Percentiles rank a stretch among this genome's conserved stretches.
Conservation (phyloP, 148 eudicot genomes). For the Chenopodium formosanum region DNA sequence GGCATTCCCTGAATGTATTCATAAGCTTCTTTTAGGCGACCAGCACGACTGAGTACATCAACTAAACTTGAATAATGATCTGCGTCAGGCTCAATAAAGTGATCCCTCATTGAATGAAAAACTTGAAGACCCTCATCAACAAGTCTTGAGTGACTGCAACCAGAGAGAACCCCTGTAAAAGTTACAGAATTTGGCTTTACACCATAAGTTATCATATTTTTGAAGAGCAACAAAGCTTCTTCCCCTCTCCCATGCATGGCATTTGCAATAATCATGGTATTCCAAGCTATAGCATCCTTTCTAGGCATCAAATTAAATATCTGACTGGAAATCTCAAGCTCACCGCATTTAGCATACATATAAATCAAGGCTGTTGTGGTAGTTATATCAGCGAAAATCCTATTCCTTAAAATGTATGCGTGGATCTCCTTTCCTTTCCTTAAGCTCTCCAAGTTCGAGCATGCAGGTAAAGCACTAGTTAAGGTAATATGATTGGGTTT, state of each 20-base stretch:
- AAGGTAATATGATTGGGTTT: slow-evolving; percentile 67
- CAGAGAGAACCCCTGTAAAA: slow-evolving; percentile 70
- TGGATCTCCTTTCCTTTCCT: slow-evolving; percentile 74
- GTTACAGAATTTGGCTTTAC: slow-evolving; percentile 64
- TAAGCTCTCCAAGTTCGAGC: slow-evolving; percentile 59
- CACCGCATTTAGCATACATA: slow-evolving; percentile 80
- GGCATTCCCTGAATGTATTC: slow-evolving; percentile 62
- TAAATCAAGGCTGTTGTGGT: slow-evolving; percentile 60
- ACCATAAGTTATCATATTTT: slow-evolving; percentile 49
- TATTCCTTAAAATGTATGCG: slow-evolving; percentile 50
- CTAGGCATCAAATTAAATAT: slow-evolving; percentile 51
- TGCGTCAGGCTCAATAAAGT: slow-evolving; percentile 59
- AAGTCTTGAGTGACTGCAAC: slow-evolving; percentile 74
- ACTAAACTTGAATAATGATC: slow-evolving; percentile 73
- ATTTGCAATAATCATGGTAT: slow-evolving; percentile 63
- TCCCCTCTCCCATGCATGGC: slow-evolving; percentile 77
- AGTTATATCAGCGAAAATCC: slow-evolving; percentile 46
- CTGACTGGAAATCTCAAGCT: slow-evolving; percentile 47
- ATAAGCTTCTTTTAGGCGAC: slow-evolving; percentile 68
- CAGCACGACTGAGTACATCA: slow-evolving; percentile 73
- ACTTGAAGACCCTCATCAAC: slow-evolving; percentile 60
- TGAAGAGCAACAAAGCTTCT: slow-evolving; percentile 53
- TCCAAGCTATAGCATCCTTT: slow-evolving; percentile 73
- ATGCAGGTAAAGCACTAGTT: slow-evolving; percentile 60
- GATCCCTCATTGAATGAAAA: slow-evolving; percentile 63